Conservation (phyloP, 192 early-diverging fungal genomes). For the Coemansia sp. region DNA sequence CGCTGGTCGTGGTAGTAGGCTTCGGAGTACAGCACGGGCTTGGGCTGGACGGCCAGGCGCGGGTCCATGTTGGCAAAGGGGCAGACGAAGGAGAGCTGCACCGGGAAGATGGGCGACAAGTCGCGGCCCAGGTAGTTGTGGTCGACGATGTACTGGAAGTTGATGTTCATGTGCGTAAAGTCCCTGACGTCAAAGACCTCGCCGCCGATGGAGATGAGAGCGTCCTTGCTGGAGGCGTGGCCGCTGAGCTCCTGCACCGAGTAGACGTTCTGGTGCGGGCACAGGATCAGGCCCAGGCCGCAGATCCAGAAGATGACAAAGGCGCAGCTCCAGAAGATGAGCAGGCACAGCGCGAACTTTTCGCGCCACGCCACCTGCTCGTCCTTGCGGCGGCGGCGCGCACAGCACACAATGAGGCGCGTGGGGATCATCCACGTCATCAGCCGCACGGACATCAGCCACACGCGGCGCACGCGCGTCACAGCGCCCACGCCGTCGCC, state of each 20-base stretch:
- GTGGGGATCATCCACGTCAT: slow-evolving; percentile 71
- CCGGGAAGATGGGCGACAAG: slow-evolving; percentile 68
- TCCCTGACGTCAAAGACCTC: slow-evolving; percentile 81
- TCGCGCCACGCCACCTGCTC: slow-evolving; percentile 96
- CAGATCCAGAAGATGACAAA: slow-evolving; percentile 88
- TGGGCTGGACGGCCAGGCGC: slow-evolving; percentile 57
- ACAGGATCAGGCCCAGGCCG: slow-evolving; percentile 71
- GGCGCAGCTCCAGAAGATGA: slow-evolving; percentile 79
- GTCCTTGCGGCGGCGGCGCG: slow-evolving; percentile 77
- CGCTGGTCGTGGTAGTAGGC: slow-evolving; percentile 75
- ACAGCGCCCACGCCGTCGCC: slow-evolving; percentile 60
- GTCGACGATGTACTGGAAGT: slow-evolving; percentile 53
- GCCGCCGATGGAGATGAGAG: slow-evolving; percentile 74
- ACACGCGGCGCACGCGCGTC: slow-evolving; percentile 43
- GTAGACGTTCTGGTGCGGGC: slow-evolving; percentile 75
- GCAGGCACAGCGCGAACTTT: slow-evolving; percentile 88
- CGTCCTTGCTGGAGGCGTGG: slow-evolving; percentile 61
- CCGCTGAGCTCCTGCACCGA: slow-evolving; percentile 65
- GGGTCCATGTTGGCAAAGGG: slow-evolving; percentile 60
- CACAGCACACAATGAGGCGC: slow-evolving; percentile 65
- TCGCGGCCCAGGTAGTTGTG: slow-evolving; percentile 69
- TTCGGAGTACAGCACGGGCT: slow-evolving; percentile 60
- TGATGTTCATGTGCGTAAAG: slow-evolving; percentile 59
- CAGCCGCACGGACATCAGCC: slow-evolving; percentile 48
- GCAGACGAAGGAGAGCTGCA: slow-evolving; percentile 64